Evolutionary conservation across 352 stramenopile genomes (phyloP), one percentile per base, ranked within the genome.

Genomic region (Globisporangium cystogenes): DNA sequence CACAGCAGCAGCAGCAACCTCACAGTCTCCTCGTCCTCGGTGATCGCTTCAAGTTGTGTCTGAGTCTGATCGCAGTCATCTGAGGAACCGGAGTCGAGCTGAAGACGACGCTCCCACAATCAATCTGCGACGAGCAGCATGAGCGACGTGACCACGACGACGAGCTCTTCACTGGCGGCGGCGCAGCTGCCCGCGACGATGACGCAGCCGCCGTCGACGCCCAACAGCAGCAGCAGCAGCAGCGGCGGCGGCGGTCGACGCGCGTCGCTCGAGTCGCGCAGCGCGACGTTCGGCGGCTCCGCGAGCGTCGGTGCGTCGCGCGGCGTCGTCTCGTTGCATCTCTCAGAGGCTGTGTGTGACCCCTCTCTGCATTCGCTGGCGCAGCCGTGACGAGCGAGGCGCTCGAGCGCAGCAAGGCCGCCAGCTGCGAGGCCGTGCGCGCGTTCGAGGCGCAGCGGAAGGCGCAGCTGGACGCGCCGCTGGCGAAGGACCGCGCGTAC

Each of bases 391-490:
- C 68, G 23, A 64, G 44, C 26, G 67, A 57, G 16, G 73, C 68
- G 48, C 63, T 86, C 23, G 83, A 73, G 79, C 65, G 70, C 54
- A 80, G 84, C 48, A 89, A 88, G 45, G 39, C 57, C 2, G 60
- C 76, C 21, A 85, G 76, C 40, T 85, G 72, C 55, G 79, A 83
- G 27, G 53, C 53, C 21, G 37, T 93, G n/a, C 76, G 79, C 23
- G 65, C 71, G 42, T 93, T 93, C 47, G 82, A 93, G 46, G 59
- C 65, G 14, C 57, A 66, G 24, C 78, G 82, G 40, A 86, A 78
- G 53, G 60, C 67, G 18, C 79, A 87, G 55, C 87, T 93, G 60
- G 82, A 93, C 59, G 69, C 64, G 16, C 83, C 76, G 36, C 82
- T 88, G 55, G 61, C 74, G 21, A 68, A 73, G 33, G 82, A 93